phyloP scores from a whole-genome alignment of 1,284 basidiomycete genomes.

The Phellopilus nigrolimitatus region DNA sequence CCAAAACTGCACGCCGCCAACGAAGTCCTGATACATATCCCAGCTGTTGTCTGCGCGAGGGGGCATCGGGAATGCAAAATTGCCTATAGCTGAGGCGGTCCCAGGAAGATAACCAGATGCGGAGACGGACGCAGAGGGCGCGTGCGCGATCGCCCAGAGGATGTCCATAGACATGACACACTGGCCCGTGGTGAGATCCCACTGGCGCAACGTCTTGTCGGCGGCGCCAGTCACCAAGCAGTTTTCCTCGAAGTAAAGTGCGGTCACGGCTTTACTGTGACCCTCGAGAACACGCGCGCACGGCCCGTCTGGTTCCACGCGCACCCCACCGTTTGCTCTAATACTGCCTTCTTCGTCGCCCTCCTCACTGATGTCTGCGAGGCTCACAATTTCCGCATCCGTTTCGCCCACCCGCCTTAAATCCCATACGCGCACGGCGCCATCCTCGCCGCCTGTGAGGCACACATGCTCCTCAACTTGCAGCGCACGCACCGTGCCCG shows the following conservation, averaged over 20 bases:
- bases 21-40: slow-evolving; percentile 97
- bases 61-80: slow-evolving; percentile 80
- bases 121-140: slow-evolving; percentile 43
- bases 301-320: slow-evolving; percentile 33
- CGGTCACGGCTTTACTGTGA: slow-evolving; percentile 88
- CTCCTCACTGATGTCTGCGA: slow-evolving; percentile 56
- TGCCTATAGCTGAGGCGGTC: slow-evolving; percentile 52
- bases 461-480: slow-evolving; percentile 94
- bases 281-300: slow-evolving; percentile 84
- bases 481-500: slow-evolving; percentile 67
- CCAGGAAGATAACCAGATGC: slow-evolving; percentile 39
- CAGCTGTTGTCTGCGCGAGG: slow-evolving; percentile 86
- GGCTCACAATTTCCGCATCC: slow-evolving; percentile 44
- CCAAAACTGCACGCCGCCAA: slow-evolving; percentile 98
- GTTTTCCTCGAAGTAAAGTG: slow-evolving; percentile 93
- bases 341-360: slow-evolving; percentile 61
- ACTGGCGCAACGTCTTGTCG: slow-evolving; percentile 97
- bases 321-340: too few relatives aligned
- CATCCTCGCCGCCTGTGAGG: slow-evolving; percentile 87
- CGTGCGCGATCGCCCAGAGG: slow-evolving; percentile 97
- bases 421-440: slow-evolving; percentile 85
- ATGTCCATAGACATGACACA: slow-evolving; percentile 99
- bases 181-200: slow-evolving; percentile 96
- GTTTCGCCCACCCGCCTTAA: slow-evolving; percentile 72
- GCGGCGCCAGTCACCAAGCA: slow-evolving; percentile 95